Conservation (phyloP, 2,329 filamentous ascomycete genomes). For the Fusarium transvaalense region DNA sequence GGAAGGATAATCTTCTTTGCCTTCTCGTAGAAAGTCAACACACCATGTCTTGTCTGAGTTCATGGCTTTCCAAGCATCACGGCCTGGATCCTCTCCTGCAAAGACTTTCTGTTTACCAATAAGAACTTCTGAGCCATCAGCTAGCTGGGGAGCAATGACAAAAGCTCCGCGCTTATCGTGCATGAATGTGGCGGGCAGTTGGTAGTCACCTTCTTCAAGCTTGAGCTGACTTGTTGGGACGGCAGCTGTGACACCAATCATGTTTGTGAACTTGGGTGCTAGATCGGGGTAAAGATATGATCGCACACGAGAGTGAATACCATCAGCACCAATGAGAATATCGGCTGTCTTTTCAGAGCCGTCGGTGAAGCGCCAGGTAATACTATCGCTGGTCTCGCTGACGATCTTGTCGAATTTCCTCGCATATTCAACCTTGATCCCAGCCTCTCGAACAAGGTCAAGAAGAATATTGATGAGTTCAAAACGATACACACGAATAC, state of each 20-base stretch:
- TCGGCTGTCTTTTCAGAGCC: constrained; percentile 56
- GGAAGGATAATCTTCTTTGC: constrained; percentile 54
- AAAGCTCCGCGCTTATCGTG: constrained; percentile 60
- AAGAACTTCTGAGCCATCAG: constrained; percentile 62
- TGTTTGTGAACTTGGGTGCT: constrained; percentile 63
- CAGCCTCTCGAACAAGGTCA: constrained; percentile 54
- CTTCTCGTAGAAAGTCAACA: constrained; percentile 52
- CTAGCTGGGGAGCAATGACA: constrained; percentile 62
- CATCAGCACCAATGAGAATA: constrained; percentile 68
- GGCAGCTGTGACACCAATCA: constrained; percentile 55
- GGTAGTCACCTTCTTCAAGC: constrained; percentile 51
- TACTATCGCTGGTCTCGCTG: constrained; percentile 54
- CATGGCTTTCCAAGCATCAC: constrained; percentile 58
- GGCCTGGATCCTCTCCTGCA: constrained; percentile 51
- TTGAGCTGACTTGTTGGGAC: constrained; percentile 55
- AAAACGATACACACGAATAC: constrained; percentile 66
- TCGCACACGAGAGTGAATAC: constrained; percentile 69
- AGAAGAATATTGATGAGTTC: constrained; percentile 64
- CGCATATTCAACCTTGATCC: constrained; percentile 60
- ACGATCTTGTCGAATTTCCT: constrained; percentile 62
- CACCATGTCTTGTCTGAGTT: constrained; percentile 55
- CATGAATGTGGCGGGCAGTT: constrained; percentile 59
- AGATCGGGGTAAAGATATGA: constrained; percentile 63
- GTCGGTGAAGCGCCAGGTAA: constrained; percentile 63
- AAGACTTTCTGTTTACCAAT: constrained; percentile 60